Base-by-base conservation (phyloP, 768 basidiomycete genomes). In the Boletus pseudopeckii region DNA sequence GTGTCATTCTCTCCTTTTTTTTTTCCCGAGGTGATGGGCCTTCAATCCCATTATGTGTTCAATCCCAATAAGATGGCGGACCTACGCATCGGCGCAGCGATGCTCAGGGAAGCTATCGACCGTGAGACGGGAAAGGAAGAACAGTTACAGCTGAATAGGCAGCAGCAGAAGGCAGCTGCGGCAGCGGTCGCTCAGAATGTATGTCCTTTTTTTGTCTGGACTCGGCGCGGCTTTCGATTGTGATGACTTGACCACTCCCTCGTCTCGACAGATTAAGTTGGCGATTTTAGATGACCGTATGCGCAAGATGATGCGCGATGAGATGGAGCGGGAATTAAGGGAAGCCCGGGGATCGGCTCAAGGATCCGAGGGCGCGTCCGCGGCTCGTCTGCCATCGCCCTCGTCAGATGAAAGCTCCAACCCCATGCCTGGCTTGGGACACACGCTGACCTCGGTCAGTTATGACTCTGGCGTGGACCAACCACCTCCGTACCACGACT, bases 231-330 rank as follows among this genome's bases (percentile, higher is more conserved):
- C 32, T 32, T n/a, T 18, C 14, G 26, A 43, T 37, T 18, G 15
- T 2, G 3, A 18, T 48, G 46, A n/a, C n/a, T 48, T 48, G 56
- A 58, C 8, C 8, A 18, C 20, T 14, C 2, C 17, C 2, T 17
- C 9, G 13, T 9, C 17, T 37, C 10, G 17, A 41, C 57, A 92
- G 90, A 83, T 88, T n/a, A 88, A 84, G 65, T 69, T 90, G 46
- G 85, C 85, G 2, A 92, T 82, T 65, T 76, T 90, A 62, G 91
- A 93, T 44, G 91, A 93, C 64, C 79, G 91, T 47, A 85, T 76
- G 63, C 70, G 73, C 1, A 85, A 83, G 62, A 66, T 71, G 60
- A 48, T 79, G 54, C 70, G 68, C 8, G 83, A 90, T 54, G 74
- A 85, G 61, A 75, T 81, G 58, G 89, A 92, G 57, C 79, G 71